phyloP scores from a whole-genome alignment of 768 basidiomycete genomes.

The Coprinopsis sp. region DNA sequence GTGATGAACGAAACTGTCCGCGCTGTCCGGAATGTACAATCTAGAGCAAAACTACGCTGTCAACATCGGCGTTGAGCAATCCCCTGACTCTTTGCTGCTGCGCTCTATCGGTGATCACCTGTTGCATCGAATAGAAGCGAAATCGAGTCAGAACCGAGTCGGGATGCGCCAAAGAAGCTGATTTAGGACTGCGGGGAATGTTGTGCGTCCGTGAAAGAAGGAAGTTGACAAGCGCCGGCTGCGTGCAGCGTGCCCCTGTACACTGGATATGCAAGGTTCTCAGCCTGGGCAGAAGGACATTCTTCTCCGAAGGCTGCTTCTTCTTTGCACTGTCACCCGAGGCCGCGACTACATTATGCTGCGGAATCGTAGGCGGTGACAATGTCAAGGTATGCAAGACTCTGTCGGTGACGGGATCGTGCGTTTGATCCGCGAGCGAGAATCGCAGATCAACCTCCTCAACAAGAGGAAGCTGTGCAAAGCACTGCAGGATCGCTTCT shows the following conservation, averaged over 20 bases:
- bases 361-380: neutral
- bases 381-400: constrained; percentile 23
- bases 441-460: constrained; percentile 30
- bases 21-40: neutral
- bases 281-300: constrained; percentile 1
- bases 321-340: too few relatives aligned
- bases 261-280: constrained; percentile 26
- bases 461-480: constrained; percentile 27
- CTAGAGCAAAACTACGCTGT: constrained; percentile 21
- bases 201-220: constrained; percentile 28
- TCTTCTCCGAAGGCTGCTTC: neutral
- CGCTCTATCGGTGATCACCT: constrained; percentile 17
- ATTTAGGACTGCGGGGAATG: neutral
- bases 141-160: constrained; percentile 19
- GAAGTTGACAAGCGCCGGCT: constrained; percentile 22
- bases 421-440: constrained; percentile 25
- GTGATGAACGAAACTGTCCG: too few relatives aligned
- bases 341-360: too few relatives aligned
- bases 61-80: constrained; percentile 23
- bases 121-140: constrained; percentile 26
- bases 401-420: constrained; percentile 34
- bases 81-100: constrained; percentile 12
- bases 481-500: constrained; percentile 24
- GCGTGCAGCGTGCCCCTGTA: constrained; percentile 28
- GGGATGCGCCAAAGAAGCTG: neutral